Conservation (phyloP, 768 basidiomycete species). For the Lactifluus echinatus region DNA sequence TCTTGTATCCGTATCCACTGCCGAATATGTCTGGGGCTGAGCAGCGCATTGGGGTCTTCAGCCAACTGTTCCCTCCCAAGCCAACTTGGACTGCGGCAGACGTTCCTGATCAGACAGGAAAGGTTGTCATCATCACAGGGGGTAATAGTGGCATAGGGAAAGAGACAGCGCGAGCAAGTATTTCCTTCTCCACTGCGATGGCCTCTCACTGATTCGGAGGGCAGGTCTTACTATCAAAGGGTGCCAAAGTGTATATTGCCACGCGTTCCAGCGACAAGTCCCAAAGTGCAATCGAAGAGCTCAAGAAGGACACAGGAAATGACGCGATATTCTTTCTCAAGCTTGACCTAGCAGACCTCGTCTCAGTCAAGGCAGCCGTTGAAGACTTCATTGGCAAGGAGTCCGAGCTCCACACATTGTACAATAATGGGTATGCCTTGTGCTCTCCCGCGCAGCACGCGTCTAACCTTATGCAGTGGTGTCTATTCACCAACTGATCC, state of each 20-base stretch:
- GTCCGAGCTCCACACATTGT: constrained; percentile 25
- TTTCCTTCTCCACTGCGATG: too few species aligned
- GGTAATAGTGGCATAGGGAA: constrained; percentile 21
- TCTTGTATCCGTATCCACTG: not conserved
- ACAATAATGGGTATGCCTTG: constrained; percentile 28
- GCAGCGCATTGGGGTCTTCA: constrained; percentile 2
- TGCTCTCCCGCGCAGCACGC: not conserved
- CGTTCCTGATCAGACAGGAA: constrained; percentile 25
- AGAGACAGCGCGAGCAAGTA: constrained; percentile 15
- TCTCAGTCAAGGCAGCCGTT: constrained; percentile 28
- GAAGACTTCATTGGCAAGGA: constrained; percentile 28
- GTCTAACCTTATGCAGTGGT: constrained; percentile 23
- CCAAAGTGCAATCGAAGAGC: constrained; percentile 18
- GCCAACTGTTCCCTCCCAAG: constrained; percentile 13
- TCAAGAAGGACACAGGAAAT: constrained; percentile 20
- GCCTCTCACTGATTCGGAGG: not conserved
- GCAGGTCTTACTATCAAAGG: constrained; percentile 26
- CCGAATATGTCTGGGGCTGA: not conserved
- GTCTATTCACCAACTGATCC: constrained; percentile 27
- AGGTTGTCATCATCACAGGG: constrained; percentile 24
- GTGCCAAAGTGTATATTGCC: constrained; percentile 28
- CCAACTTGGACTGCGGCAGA: constrained; percentile 13
- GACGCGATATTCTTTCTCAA: constrained; percentile 22
- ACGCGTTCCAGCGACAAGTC: constrained; percentile 22
- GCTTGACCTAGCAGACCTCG: constrained; percentile 33